Evolutionary conservation across 116 monocot species (phyloP).

Genomic region (Papilionanthe hybrid): DNA sequence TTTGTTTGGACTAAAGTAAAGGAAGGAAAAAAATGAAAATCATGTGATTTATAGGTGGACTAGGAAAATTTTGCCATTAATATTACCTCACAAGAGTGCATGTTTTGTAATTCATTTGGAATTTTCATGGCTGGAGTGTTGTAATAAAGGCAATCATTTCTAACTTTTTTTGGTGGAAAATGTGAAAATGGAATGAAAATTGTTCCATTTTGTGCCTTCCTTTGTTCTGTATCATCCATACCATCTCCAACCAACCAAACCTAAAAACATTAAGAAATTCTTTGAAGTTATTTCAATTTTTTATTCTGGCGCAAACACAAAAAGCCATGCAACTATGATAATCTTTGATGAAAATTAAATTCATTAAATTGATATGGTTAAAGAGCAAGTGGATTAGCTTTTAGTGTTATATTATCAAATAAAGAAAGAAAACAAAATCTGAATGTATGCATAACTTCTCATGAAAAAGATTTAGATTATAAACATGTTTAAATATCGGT

Average conservation of each 20-base stretch:
- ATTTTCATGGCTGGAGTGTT: constrained; percentile 74
- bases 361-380: background rate
- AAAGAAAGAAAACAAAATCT: background rate
- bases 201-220: constrained; percentile 48
- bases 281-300: background rate
- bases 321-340: background rate
- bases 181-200: constrained; percentile 61
- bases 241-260: constrained; percentile 74
- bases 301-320: background rate
- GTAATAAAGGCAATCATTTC: constrained; percentile 59
- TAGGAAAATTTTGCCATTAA: background rate
- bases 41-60: too few relatives aligned
- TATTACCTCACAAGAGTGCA: constrained; percentile 86
- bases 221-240: constrained; percentile 40
- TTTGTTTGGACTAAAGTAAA: background rate
- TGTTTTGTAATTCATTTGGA: constrained; percentile 60
- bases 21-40: too few relatives aligned
- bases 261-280: constrained; percentile 20
- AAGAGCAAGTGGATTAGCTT: background rate
- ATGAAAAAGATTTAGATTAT: background rate
- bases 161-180: constrained; percentile 48
- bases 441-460: background rate
- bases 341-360: background rate
- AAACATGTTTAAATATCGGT: too few relatives aligned
- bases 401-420: background rate